Evolutionary conservation across 306 rosid species (phyloP).

Genomic region (Ormosia semicastrata): DNA sequence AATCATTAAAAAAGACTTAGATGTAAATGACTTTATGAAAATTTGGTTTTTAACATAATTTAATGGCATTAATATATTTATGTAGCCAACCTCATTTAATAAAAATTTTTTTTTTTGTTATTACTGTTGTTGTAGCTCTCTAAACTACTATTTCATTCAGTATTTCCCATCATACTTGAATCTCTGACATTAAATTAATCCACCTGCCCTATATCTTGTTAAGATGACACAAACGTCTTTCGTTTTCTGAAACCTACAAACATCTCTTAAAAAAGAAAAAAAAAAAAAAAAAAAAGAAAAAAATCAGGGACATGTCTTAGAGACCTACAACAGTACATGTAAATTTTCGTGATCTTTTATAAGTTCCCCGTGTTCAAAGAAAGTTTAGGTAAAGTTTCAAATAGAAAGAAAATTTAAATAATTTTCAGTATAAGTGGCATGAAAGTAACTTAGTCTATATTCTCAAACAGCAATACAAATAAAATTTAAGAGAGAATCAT

Average conservation of each 20-base stretch:
- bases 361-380: not conserved
- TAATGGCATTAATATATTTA: not conserved
- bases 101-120: too few relatives aligned
- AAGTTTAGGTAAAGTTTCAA: not conserved
- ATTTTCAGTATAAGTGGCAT: not conserved
- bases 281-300: not conserved
- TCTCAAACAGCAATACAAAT: not conserved
- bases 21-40: not conserved
- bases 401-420: not conserved
- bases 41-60: not conserved
- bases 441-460: not conserved
- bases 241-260: not conserved
- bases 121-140: not conserved
- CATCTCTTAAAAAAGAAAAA: not conserved
- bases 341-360: not conserved
- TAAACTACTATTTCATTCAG: not conserved
- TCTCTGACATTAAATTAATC: not conserved
- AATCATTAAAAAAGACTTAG: too few relatives aligned
- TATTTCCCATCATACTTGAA: not conserved
- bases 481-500: not conserved
- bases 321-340: not conserved
- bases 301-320: not conserved
- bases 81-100: not conserved
- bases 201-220: not conserved
- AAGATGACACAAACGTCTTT: not conserved